Conservation (phyloP, 2,329 filamentous ascomycete genomes). For the Neurospora crassa region DNA sequence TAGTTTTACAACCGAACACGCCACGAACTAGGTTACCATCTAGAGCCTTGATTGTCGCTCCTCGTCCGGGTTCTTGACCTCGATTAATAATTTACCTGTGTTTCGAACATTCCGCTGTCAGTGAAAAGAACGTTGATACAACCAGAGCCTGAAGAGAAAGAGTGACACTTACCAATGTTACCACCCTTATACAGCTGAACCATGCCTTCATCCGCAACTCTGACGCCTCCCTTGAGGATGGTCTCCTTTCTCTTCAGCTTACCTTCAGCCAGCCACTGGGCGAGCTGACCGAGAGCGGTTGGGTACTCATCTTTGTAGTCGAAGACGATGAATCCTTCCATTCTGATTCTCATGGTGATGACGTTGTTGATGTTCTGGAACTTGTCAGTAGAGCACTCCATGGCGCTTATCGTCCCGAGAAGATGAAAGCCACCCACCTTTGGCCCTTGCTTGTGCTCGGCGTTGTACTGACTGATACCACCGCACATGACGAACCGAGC, state of each 20-base stretch:
- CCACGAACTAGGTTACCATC: neutral
- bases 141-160: neutral
- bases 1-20: neutral
- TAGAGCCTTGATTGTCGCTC: conserved; percentile 1
- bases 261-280: conserved; percentile 60
- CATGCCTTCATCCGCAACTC: conserved; percentile 52
- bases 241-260: conserved; percentile 65
- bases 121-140: neutral
- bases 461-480: conserved; percentile 60
- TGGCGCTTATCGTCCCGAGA: neutral
- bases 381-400: conserved; percentile 1
- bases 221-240: conserved; percentile 59
- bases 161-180: conserved; percentile 49
- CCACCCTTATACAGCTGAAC: conserved; percentile 55
- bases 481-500: conserved; percentile 65
- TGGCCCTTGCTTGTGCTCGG: conserved; percentile 43
- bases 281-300: conserved; percentile 49
- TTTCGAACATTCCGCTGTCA: neutral
- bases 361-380: conserved; percentile 22
- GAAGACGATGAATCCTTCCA: conserved; percentile 66
- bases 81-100: conserved; percentile 17
- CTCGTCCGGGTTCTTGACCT: conserved; percentile 17
- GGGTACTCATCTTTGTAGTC: conserved; percentile 53
- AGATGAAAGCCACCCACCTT: conserved; percentile 26
- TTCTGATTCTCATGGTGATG: conserved; percentile 25